Base-by-base conservation (phyloP, 768 basidiomycete genomes). In the Arthromyces matolae region DNA sequence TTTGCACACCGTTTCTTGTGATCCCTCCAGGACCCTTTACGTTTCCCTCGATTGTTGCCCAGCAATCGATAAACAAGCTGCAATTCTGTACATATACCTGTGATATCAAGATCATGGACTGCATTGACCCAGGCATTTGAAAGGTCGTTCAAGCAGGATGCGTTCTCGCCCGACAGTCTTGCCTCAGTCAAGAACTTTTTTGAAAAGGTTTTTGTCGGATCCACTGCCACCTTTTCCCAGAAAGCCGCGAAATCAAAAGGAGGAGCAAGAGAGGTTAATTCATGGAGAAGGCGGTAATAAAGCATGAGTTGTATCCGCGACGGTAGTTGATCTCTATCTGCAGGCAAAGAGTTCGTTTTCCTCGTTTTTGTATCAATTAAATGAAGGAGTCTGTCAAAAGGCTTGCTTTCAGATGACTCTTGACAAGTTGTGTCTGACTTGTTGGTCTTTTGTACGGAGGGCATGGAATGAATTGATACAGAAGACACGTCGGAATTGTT, bases 271-370 rank as follows among this genome's bases (percentile, higher is more conserved):
- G 75, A 63, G 16, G 83, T 60, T 10, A 89, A 65, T 3, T 66
- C 64, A 18, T 71, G 69, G 29, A 92, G 71, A 42, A 92, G 77
- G 14, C 79, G 79, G 55, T 79, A 76, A 59, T 92, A 92, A 29
- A 89, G 65, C 84, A 89, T 89, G 4, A 91, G 73, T 60, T 92
- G 89, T 28, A 89, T 65, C 6, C 78, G 77, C 0, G 87, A 73
- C 1, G 80, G 61, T 12, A 76, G 60, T 0, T 80, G 73, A 52
- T 89, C 87, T 32, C 74, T 71, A 12, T 81, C 71, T 3, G 71
- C 61, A 1, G 89, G 88, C 1, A 89, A 53, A 12, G 62, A 70
- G 1, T 67, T 50, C 3, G 63, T 60, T 10, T 62, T 68, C 36
- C 89, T 76, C 14, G 87, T 89, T 62, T 92, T 92, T 36, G 83